A percentile compares a stretch with the other conserved stretches of the same genome.
Conservation (phyloP, 148 eudicot genomes). For the Bassia scoparia region DNA sequence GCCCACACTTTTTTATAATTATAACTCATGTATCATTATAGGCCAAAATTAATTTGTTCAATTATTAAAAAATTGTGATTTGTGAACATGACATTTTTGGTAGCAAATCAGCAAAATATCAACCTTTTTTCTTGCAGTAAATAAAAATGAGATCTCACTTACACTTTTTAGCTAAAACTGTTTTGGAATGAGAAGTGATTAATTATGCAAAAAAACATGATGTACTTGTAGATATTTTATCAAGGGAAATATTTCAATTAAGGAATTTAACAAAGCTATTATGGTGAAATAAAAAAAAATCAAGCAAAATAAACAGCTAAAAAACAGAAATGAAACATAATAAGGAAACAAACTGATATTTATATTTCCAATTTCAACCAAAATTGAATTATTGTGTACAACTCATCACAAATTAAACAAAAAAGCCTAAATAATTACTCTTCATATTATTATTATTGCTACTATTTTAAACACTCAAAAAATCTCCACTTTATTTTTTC, state of each 20-base stretch:
- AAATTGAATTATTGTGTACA: conserved; percentile 27
- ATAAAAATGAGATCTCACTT: too few relatives aligned
- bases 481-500: conserved; percentile 15
- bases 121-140: too few relatives aligned
- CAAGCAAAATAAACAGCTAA: background rate
- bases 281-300: background rate
- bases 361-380: conserved; percentile 20
- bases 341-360: conserved; percentile 1
- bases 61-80: too few relatives aligned
- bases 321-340: background rate
- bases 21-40: too few relatives aligned
- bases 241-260: background rate
- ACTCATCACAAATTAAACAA: conserved; percentile 5
- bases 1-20: background rate
- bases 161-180: too few relatives aligned
- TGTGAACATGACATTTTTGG: too few relatives aligned
- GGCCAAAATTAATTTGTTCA: too few relatives aligned
- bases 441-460: background rate
- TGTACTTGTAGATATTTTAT: too few relatives aligned
- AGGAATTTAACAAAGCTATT: conserved; percentile 2
- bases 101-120: too few relatives aligned
- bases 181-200: too few relatives aligned
- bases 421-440: conserved; percentile 14
- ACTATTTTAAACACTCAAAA: conserved; percentile 13
- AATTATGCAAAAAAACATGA: too few relatives aligned